Conservation (phyloP, 257 asterid genomes). For the Mitragyna speciosa region DNA sequence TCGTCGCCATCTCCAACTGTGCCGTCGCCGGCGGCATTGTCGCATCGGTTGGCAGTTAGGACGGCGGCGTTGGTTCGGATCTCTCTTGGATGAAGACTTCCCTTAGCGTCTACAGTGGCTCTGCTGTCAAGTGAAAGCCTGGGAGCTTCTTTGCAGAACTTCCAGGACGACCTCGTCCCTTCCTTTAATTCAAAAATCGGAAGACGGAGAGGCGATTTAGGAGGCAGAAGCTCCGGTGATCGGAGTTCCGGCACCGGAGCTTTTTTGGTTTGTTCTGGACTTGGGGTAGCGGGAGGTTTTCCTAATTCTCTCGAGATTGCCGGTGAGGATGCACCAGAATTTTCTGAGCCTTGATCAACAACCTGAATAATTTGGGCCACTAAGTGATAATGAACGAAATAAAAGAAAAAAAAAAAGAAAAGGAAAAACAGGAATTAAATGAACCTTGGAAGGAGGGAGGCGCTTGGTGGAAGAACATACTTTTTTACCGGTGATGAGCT, state of each 20-base stretch:
- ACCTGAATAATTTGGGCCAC: constrained; percentile 27
- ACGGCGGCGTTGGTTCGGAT: constrained; percentile 52
- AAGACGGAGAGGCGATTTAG: constrained; percentile 55
- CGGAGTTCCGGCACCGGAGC: constrained; percentile 25
- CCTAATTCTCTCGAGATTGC: constrained; percentile 37
- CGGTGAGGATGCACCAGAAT: constrained; percentile 47
- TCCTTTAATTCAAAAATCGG: constrained; percentile 56
- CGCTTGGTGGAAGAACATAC: constrained; percentile 54
- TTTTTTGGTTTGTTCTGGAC: constrained; percentile 30
- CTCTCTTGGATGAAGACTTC: constrained; percentile 77
- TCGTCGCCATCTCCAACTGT: constrained; percentile 39
- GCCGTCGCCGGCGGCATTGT: constrained; percentile 33
- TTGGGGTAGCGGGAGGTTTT: constrained; percentile 31
- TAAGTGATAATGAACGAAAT: not conserved
- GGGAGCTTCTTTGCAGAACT: constrained; percentile 72
- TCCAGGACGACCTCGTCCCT: constrained; percentile 71
- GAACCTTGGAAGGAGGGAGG: constrained; percentile 54
- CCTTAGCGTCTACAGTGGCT: constrained; percentile 87
- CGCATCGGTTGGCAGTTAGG: constrained; percentile 31
- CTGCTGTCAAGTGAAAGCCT: constrained; percentile 92
- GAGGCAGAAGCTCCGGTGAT: constrained; percentile 36
- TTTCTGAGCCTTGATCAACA: constrained; percentile 57
- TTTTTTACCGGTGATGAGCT: constrained; percentile 56
- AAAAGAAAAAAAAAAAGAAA: not conserved
- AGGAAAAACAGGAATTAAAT: not conserved